Evolutionary conservation across 768 basidiomycete genomes (phyloP).

Genomic region (Lactarius vividus): DNA sequence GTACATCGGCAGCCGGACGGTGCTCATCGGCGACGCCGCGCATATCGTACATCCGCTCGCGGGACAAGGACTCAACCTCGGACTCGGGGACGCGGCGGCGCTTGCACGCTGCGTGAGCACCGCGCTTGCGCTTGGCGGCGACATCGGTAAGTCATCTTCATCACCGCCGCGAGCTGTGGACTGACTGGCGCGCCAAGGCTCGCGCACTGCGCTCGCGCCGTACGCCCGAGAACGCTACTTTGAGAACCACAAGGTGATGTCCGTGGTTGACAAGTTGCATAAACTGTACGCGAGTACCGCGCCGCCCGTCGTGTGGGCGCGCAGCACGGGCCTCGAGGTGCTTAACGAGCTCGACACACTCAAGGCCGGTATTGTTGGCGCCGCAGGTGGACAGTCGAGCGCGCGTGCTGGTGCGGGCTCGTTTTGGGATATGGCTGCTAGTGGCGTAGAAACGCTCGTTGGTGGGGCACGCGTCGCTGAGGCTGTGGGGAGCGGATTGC

Average conservation of each 20-base stretch:
- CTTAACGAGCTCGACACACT: constrained; percentile 83
- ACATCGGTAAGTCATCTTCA: constrained; percentile 61
- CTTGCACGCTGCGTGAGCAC: constrained; percentile 63
- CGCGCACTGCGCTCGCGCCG: constrained; percentile 66
- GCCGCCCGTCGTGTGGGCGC: constrained; percentile 77
- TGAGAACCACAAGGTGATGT: constrained; percentile 82
- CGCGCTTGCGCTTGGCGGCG: constrained; percentile 62
- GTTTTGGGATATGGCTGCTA: constrained; percentile 36
- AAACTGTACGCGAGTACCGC: constrained; percentile 73
- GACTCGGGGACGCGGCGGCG: constrained; percentile 80
- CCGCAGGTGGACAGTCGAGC: constrained; percentile 52
- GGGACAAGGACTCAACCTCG: constrained; percentile 93
- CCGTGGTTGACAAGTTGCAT: constrained; percentile 85
- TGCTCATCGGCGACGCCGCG: constrained; percentile 92
- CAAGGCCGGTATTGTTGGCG: constrained; percentile 81
- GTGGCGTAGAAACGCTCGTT: constrained; percentile 46
- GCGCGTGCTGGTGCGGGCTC: constrained; percentile 19
- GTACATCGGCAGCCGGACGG: constrained; percentile 87
- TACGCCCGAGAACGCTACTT: constrained; percentile 84
- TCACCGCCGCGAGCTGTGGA: not conserved
- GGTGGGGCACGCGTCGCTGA: constrained; percentile 36
- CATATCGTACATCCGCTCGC: constrained; percentile 94
- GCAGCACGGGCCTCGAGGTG: constrained; percentile 85
- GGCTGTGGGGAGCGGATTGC: constrained; percentile 31
- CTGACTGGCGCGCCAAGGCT: constrained; percentile 46